Percentiles rank a stretch among this genome's conserved stretches.
Conservation (phyloP, 176 grass and related monocot genomes). For the Musa itinerans region DNA sequence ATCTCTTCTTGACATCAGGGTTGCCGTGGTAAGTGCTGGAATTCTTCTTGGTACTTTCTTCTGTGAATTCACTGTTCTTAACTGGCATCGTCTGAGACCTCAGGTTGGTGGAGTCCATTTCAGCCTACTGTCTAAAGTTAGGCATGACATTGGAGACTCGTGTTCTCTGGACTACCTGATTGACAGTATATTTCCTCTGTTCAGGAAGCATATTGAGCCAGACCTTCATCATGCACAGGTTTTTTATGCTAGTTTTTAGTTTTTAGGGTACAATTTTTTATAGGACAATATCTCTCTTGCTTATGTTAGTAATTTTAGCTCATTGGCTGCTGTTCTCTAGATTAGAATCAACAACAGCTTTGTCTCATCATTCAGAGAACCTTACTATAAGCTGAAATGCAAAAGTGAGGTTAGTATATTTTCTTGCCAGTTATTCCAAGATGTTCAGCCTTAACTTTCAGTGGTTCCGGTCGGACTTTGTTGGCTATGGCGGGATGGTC, state of each 20-base stretch:
- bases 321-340: conserved; percentile 29
- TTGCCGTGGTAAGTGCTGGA: conserved; percentile 74
- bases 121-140: conserved; percentile 94
- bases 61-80: background rate
- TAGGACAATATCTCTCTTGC: background rate
- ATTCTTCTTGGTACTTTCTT: conserved; percentile 1
- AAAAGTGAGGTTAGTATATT: conserved; percentile 72
- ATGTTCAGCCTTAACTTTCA: background rate
- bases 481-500: background rate
- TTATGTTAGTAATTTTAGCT: conserved; percentile 1
- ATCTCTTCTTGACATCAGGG: conserved; percentile 91
- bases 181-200: conserved; percentile 96
- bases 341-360: conserved; percentile 98
- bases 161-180: conserved; percentile 98
- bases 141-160: conserved; percentile 97
- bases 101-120: conserved; percentile 98
- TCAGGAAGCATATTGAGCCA: conserved; percentile 94
- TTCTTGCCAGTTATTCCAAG: background rate
- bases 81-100: conserved; percentile 9
- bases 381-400: conserved; percentile 99
- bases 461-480: background rate
- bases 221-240: conserved; percentile 98
- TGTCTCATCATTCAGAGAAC: conserved; percentile 90
- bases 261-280: background rate
- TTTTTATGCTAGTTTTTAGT: background rate